These are phyloP conservation scores for Mycogone perniciosa DNA, from an alignment of 2,329 filamentous ascomycete species.

Conservation along the genomic window DNA sequence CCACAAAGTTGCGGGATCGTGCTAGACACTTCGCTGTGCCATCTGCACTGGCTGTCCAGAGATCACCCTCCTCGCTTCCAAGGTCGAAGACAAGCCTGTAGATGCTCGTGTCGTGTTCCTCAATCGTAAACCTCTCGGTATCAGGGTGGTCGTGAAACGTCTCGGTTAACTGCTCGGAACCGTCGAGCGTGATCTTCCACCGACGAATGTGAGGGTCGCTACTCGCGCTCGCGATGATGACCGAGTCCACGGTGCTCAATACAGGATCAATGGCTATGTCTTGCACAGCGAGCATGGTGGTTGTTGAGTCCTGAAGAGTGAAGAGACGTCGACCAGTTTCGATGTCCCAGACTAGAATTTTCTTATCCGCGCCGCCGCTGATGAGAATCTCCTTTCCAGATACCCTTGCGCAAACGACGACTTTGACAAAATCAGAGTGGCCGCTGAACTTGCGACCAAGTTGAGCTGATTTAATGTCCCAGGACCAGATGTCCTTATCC, in stretches of 20 bases:
- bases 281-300: constrained; percentile 70
- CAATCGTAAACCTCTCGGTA: constrained; percentile 47
- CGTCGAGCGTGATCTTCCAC: constrained; percentile 57
- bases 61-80: constrained; percentile 56
- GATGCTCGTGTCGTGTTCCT: constrained; percentile 85
- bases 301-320: constrained; percentile 67
- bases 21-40: constrained; percentile 78
- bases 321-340: constrained; percentile 62
- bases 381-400: constrained; percentile 58
- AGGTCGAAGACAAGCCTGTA: constrained; percentile 71
- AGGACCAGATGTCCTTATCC: constrained; percentile 90
- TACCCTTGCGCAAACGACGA: constrained; percentile 58
- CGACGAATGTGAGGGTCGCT: constrained; percentile 73
- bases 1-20: constrained; percentile 59
- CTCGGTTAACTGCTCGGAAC: constrained; percentile 49
- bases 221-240: constrained; percentile 70
- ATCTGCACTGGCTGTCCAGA: constrained; percentile 93
- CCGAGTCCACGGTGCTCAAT: constrained; percentile 41
- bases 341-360: constrained; percentile 79
- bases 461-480: constrained; percentile 56
- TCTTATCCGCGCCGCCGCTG: constrained; percentile 71
- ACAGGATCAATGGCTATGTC: constrained; percentile 69
- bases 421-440: constrained; percentile 88
- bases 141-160: constrained; percentile 35
- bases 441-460: constrained; percentile 59